A percentile compares a stretch with the other conserved stretches of the same genome.
Conservation (phyloP, 2,329 filamentous ascomycete species). For the Ceratocystis destructans region DNA sequence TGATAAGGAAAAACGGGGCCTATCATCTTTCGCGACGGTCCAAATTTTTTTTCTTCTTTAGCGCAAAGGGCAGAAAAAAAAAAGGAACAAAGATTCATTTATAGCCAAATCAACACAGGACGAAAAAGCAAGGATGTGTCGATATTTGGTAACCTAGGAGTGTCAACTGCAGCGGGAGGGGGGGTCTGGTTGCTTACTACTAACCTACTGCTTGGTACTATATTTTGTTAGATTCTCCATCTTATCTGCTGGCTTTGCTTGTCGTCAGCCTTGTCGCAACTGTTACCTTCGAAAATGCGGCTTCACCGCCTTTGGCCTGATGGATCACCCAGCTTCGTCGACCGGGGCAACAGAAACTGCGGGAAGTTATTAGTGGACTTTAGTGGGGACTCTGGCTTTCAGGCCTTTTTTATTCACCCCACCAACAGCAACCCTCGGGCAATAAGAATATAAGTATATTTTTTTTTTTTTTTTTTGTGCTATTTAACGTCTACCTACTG, state of each 20-base stretch:
- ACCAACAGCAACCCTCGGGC: not conserved
- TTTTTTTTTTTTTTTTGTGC: no score
- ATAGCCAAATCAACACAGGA: no score
- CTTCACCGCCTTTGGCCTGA: conserved; percentile 6
- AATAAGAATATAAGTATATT: not conserved
- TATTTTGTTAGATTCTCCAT: not conserved
- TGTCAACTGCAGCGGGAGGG: not conserved
- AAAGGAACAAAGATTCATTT: not conserved
- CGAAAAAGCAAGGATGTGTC: no score
- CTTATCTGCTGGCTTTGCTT: not conserved
- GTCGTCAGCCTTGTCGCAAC: not conserved
- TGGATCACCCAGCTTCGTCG: conserved; percentile 3
- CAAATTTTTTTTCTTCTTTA: not conserved
- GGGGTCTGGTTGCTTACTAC: not conserved
- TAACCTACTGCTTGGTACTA: not conserved
- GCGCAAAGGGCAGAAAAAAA: conserved; percentile 9
- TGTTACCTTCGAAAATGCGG: not conserved
- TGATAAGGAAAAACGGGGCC: conserved; percentile 13
- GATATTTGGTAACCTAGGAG: no score
- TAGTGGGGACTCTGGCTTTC: not conserved
- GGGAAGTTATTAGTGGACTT: not conserved
- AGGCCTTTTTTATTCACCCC: not conserved
- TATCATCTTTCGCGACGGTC: conserved; percentile 5
- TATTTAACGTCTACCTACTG: no score
- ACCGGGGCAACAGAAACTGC: not conserved